phyloP scores from a whole-genome alignment of 2,329 filamentous ascomycete genomes.

The Xylaria polymorpha region DNA sequence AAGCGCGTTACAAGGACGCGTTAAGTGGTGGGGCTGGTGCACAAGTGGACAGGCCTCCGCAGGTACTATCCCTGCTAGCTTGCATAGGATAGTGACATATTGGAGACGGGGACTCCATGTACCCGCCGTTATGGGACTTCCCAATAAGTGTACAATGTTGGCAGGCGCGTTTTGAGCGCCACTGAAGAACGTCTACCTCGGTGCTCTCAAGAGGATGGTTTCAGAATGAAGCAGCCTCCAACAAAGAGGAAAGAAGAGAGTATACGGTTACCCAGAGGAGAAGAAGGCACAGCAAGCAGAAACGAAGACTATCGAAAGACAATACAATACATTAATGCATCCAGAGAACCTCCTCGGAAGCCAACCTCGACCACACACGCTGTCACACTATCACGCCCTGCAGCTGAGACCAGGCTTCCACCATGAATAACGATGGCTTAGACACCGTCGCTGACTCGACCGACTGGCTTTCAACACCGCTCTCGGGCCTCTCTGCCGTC shows the following conservation, averaged over 20 bases:
- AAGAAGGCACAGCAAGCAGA: not conserved
- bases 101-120: not conserved
- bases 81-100: not conserved
- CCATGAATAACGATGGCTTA: constrained; percentile 44
- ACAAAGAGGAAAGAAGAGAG: constrained; percentile 4
- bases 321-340: not conserved
- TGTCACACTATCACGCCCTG: not conserved
- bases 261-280: not conserved
- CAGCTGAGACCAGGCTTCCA: not conserved
- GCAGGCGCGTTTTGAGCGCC: constrained; percentile 14
- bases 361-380: not conserved
- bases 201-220: not conserved
- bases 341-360: not conserved
- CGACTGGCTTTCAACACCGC: constrained; percentile 80
- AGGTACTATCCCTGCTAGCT: constrained; percentile 7
- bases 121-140: not conserved
- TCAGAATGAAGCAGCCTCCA: too few species aligned
- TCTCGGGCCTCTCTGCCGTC: constrained; percentile 74
- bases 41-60: not conserved
- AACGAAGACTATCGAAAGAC: not conserved
- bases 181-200: constrained; percentile 4
- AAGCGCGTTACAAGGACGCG: constrained; percentile 43
- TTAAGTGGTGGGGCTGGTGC: constrained; percentile 46
- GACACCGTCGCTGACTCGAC: constrained; percentile 77
- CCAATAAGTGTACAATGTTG: not conserved